These are phyloP conservation scores for Tolypocladium capitatum DNA, from an alignment of 2,329 filamentous ascomycete genomes.

Conservation along the genomic window DNA sequence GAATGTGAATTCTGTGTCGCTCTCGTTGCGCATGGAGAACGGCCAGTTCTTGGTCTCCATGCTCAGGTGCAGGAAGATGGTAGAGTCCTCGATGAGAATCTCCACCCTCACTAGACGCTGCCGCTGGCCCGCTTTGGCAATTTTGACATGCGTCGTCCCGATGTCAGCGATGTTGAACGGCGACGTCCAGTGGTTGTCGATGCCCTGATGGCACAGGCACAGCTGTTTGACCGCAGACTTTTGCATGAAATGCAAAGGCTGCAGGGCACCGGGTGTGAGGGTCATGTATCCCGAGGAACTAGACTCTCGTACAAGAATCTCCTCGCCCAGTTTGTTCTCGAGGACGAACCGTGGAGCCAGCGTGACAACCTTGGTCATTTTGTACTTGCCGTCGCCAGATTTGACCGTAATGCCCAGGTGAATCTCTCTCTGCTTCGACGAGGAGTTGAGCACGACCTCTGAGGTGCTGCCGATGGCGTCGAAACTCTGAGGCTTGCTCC, in stretches of 20 bases:
- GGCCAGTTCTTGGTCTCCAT: conserved; percentile 94
- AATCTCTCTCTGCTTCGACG: conserved; percentile 62
- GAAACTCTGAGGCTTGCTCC: conserved; percentile 97
- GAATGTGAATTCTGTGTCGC: conserved; percentile 91
- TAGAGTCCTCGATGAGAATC: conserved; percentile 82
- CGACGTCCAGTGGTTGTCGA: conserved; percentile 95
- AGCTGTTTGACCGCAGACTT: conserved; percentile 75
- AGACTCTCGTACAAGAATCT: conserved; percentile 80
- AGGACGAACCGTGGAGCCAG: conserved; percentile 85
- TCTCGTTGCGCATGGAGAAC: conserved; percentile 97
- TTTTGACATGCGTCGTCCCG: conserved; percentile 83
- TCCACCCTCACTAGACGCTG: conserved; percentile 82
- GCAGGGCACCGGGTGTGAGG: conserved; percentile 62
- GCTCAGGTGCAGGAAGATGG: conserved; percentile 83
- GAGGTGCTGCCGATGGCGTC: conserved; percentile 91
- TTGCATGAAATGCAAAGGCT: conserved; percentile 82
- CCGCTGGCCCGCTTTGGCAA: conserved; percentile 78
- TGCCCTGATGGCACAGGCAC: conserved; percentile 80
- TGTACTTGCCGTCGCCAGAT: conserved; percentile 93
- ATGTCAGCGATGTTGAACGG: conserved; percentile 96
- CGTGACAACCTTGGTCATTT: conserved; percentile 89
- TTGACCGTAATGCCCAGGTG: conserved; percentile 81
- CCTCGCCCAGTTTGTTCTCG: conserved; percentile 83
- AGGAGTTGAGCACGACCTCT: conserved; percentile 70
- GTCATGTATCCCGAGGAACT: conserved; percentile 78